Base-by-base conservation (phyloP, 164 flowering plant species). In the Akebia trifoliata region DNA sequence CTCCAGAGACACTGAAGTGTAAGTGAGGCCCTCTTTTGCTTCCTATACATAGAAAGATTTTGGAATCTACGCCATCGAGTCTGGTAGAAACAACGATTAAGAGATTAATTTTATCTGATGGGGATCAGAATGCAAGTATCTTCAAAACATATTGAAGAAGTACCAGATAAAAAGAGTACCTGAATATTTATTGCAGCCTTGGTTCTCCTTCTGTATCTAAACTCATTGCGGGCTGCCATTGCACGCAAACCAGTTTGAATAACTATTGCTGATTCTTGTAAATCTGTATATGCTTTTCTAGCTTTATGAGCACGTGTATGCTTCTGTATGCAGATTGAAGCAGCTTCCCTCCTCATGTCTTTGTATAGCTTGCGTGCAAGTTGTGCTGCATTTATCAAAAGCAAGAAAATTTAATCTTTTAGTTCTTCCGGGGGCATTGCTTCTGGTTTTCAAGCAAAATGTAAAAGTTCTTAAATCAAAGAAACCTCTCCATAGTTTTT, bases 1-100 rank as follows among this genome's bases (percentile, higher is more conserved):
- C 96, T 80, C 96, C 96, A 86, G 28, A 77, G 83, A 63, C 96
- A 84, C 65, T 88, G 96, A 60, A 78, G 66, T 15, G 74, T 56
- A 42, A 88, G 61, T 46, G 72, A 70, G 50, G 84, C 85, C 59
- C 67, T 79, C 67, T 82, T 72, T 58, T 76, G 63, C 57, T 77
- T 55, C 50, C 75, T 84, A 58, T 82, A 86, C 17, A 61, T 56
- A 51, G 70, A 58, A 60, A 63, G 48, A 28, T 87, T 83, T 60
- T 72, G 65, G 68, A 37, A 66, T 60, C 85, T 59, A 66, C 91
- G 76, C 91, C 96, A 89, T 64, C 42, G 62, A 36, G 85, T 81
- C 96, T 89, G 82, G 52, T 45, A 60, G 18, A 63, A 37, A 44
- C 51, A 50, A 67, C 14, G 20, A 54, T 12, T 6, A 54, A 26